Conservation (phyloP, 805 yeast genomes). For the Monosporozyma siamensis region DNA sequence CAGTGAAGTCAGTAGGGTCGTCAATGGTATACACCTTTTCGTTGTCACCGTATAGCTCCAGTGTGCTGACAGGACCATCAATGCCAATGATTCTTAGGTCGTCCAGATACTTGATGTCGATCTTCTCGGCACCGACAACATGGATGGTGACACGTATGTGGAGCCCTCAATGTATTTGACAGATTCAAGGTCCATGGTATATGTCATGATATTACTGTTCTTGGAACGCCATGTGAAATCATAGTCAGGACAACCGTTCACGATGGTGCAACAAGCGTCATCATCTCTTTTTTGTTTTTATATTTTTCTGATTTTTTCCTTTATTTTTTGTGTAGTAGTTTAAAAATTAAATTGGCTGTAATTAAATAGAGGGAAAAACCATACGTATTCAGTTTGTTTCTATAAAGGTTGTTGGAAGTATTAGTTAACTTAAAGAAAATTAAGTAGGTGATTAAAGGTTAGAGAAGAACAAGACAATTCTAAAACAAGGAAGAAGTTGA, state of each 20-base stretch:
- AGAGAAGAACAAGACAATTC: too few relatives aligned
- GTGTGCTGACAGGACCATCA: slow-evolving; percentile 11
- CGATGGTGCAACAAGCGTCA: background rate
- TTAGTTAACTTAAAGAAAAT: too few relatives aligned
- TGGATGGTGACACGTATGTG: slow-evolving; percentile 15
- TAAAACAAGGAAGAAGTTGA: too few relatives aligned
- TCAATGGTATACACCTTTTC: slow-evolving; percentile 9
- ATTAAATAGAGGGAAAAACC: too few relatives aligned
- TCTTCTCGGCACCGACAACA: slow-evolving; percentile 11
- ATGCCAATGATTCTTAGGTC: slow-evolving; percentile 13
- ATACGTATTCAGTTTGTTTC: too few relatives aligned
- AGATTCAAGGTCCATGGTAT: slow-evolving; percentile 9
- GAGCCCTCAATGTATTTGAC: slow-evolving; percentile 10
- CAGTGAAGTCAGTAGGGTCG: slow-evolving; percentile 17
- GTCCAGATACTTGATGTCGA: slow-evolving; percentile 12
- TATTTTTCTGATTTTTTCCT: too few relatives aligned
- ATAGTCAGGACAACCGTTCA: slow-evolving; percentile 13
- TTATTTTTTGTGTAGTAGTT: too few relatives aligned
- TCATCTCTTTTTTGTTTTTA: background rate
- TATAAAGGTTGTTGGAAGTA: too few relatives aligned
- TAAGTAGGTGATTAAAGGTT: too few relatives aligned
- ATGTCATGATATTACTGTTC: slow-evolving; percentile 7
- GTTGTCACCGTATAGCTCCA: slow-evolving; percentile 13
- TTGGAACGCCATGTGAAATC: slow-evolving; percentile 9
- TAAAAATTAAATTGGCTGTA: too few relatives aligned